Evolutionary conservation across 225 moss, liverwort and hornwort species (phyloP), one percentile per base, ranked within the genome.

Genomic region (Neckera pumila): DNA sequence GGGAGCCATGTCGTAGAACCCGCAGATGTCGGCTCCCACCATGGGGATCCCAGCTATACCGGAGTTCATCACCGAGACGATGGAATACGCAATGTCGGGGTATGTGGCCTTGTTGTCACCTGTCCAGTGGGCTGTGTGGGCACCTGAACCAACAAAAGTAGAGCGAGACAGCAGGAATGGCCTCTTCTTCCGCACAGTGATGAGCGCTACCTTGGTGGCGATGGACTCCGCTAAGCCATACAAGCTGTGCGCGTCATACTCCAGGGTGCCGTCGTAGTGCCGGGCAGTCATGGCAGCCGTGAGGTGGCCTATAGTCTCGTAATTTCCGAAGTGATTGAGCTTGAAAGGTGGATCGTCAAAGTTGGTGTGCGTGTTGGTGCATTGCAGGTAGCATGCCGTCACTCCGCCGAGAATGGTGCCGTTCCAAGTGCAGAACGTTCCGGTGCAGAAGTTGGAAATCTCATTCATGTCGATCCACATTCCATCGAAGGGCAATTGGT

Each of bases 391-490:
- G 87, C 97, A 97, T 10, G 58, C 85, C 19, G 92, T 92, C 36
- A 91, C 58, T 20, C 87, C 91, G 3, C 87, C 84, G 12, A 92
- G 56, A 23, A 92, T 86, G 23, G 94, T 93, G 86, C 91, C 91
- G 42, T 95, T 93, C 84, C 92, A 82, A 11, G 83, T 86, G 81
- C 98, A 98, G 16, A 36, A 64, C 11, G 93, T 92, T 23, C 98
- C 98, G 8, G 95, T 88, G 85, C 98, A 98, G 61, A 98, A 98
- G 79, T 98, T 98, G 23, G 98, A 93, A n/a, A 93, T 59, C 78
- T 98, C 98, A 57, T 98, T 98, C 97, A 98, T 96, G 70, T 98
- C 98, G 21, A 98, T 93, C 97, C 98, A 98, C 66, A 98, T 71
- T 8, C 98, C 98, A 72, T 97, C 96, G 63, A 97, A 98, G 1